Conservation (phyloP, 2,329 filamentous ascomycete species). For the Cordyceps farinosa region DNA sequence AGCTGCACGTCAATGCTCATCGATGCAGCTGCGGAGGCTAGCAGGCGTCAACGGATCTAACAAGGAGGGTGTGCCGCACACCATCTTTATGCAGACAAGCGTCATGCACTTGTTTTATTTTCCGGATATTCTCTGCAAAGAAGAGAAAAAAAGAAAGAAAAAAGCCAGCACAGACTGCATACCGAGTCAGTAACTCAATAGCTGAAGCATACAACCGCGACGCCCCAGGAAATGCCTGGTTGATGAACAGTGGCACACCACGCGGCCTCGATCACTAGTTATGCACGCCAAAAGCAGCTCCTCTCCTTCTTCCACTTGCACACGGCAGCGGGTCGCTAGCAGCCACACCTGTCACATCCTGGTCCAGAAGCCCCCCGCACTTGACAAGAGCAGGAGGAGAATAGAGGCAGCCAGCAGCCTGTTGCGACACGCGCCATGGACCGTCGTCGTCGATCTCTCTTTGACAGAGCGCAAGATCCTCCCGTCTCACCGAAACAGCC, state of each 20-base stretch:
- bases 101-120: not conserved
- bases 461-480: slow-evolving; percentile 8
- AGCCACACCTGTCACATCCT: slow-evolving; percentile 13
- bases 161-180: not conserved
- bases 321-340: not conserved
- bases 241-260: slow-evolving; percentile 1
- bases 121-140: not conserved
- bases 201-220: not conserved
- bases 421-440: not conserved
- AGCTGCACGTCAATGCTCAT: slow-evolving; percentile 16
- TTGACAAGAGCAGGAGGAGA: not conserved
- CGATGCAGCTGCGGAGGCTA: slow-evolving; percentile 5
- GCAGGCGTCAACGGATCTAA: slow-evolving; percentile 9
- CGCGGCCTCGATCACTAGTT: not conserved
- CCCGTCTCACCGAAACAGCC: slow-evolving; percentile 11
- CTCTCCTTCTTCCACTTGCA: not conserved
- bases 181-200: not conserved
- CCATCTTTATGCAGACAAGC: not conserved
- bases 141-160: not conserved
- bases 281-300: not conserved
- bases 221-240: not conserved
- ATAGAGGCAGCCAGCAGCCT: not conserved
- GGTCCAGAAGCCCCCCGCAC: not conserved
- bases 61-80: slow-evolving; percentile 6
- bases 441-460: slow-evolving; percentile 12